Evolutionary conservation across 495 filamentous ascomycete species (phyloP), one percentile per base, ranked within the genome.

Genomic region (Penicillium chermesinum): DNA sequence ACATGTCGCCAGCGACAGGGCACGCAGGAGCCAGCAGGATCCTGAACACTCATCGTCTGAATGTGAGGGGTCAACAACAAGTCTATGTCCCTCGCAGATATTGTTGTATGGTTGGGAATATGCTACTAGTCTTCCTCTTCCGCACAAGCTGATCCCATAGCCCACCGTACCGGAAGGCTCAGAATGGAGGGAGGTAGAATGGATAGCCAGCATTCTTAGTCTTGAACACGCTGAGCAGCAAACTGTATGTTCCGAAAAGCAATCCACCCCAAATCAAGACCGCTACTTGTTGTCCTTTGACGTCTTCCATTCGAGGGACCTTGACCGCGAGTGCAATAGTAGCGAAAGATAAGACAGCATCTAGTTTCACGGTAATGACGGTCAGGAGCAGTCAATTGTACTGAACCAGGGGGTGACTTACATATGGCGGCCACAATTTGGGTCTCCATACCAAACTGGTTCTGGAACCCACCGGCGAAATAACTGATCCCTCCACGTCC

Each of bases 401-500:
- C 17, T 14, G 33, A 33, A 13, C 19, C n/a, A 17, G 9, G 12
- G 18, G 13, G 43, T 38, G 16, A 83, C 91, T 74, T 83, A 98
- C 93, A 99, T 51, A 96, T 86, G 14, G 88, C 88, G 55, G 90
- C 93, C 19, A 99, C 73, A 55, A 99, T 91, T 64, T 99, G 93
- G 2, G 93, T 95, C 71, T 99, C 93, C 58, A 97, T 72, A 7
- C 94, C 93, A 62, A 85, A 96, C 63, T 99, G 93, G 61, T 85
- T 97, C 59, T 89, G 89, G 62, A 97, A 99, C 1, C 93, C 93
- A 38, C 80, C 80, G 2, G 94, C 93, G 66, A 97, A 91, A 66
- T 97, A 99, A 61, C 71, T 86, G 34, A 97, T 79, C 2, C 89
- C 90, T 7, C 94, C 94, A 38, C 76, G 79, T 4, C 88, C 89